Evolutionary conservation across 1,139 yeast genomes (phyloP), one percentile per base, ranked within the genome.

Genomic region (Pichia sp.): DNA sequence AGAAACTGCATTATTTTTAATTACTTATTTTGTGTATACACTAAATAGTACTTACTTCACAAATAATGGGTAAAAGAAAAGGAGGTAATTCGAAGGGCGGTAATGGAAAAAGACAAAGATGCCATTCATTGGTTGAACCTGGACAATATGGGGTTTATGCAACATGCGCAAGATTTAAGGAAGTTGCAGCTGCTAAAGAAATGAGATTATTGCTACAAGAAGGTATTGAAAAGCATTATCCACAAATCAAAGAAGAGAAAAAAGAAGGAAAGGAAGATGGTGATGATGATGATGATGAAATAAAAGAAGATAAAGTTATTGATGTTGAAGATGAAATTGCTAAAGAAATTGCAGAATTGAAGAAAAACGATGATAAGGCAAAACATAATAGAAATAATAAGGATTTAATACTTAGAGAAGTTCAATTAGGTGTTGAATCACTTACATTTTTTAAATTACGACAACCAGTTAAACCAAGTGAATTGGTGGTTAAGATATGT

Each of bases 111-210:
- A 73, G 74, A 68, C 78, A 73, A 66, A 78, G 75, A 60, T 57
- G 71, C 31, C 68, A 73, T 7, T 81, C 81, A 3, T 71, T 80
- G 53, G 66, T 83, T 27, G 96, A 89, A 62, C 96, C 96, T 0
- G 83, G 83, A 48, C 85, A 95, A 57, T 72, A 84, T 45, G 96
- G 98, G 1, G 73, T 88, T 2, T 93, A 84, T 69, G 96, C 90
- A 27, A 87, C 96, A 0, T 88, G 97, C 67, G 77, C 80, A 48
- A 75, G 96, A 61, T 85, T 87, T 45, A 81, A 84, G 58, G 96
- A 91, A 68, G 75, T 77, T 54, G 81, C 79, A 53, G 87, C 96
- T 60, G 79, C 84, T 25, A 80, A 81, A 55, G 98, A 91, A 67
- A 71, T 91, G 61, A 75, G 80, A 60, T 70, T 76, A 52, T 69